Evolutionary conservation across 768 basidiomycete species (phyloP), one percentile per base, ranked within the genome.

Genomic region (Pleurotus tuoliensis): DNA sequence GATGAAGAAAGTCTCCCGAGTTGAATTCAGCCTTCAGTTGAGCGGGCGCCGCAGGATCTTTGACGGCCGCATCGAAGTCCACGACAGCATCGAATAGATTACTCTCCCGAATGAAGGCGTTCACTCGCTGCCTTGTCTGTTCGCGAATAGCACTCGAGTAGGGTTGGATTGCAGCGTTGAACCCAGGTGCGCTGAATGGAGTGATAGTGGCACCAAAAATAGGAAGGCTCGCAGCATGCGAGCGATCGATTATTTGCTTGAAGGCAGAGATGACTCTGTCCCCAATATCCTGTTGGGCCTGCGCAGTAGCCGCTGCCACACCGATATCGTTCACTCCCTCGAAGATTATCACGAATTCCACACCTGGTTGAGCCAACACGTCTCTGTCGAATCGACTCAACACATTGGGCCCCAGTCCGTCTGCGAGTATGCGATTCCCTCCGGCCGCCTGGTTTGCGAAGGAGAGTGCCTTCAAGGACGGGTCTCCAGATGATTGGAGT

Each of bases 241-340:
- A 67, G 20, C 77, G 72, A 5, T 69, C 62, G 55, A 71, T 66
- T 51, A 80, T 76, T 63, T 82, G 80, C 62, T 74, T 67, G 67
- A 66, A 77, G 2, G 80, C 77, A 44, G 63, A 64, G 63, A 80
- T 78, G 61, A 81, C 59, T 11, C 66, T 67, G 64, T 75, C 69
- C 15, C 69, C 75, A 50, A 79, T 66, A 20, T 59, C 65, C 41
- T 66, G 57, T 66, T 81, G 77, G 12, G 67, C 67, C 7, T 60
- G 68, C 0, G 63, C 47, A n/a, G 68, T 69, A 27, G 76, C 61
- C 6, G 59, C 60, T 4, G 74, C 76, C 4, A 68, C 69, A 3
- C 79, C 80, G 52, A 81, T 78, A 70, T 81, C 81, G 72, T 81
- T 82, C 22, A 80, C 77, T 50, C 80, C 80, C 61, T 79, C 78